These are phyloP conservation scores for Zizania palustris DNA, from an alignment of 202 grass and related monocot species.

Conservation along the genomic window DNA sequence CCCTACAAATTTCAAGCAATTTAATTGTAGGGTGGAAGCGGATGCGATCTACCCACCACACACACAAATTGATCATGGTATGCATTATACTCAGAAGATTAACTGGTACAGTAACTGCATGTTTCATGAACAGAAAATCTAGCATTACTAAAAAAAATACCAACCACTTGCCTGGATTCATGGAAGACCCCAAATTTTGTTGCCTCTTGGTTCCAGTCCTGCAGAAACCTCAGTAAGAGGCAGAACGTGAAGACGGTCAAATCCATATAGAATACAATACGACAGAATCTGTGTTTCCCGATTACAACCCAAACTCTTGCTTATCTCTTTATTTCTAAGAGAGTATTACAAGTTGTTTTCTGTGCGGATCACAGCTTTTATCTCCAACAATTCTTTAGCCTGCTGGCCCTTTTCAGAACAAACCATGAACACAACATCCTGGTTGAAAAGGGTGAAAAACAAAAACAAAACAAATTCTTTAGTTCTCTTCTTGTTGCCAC, in stretches of 20 bases:
- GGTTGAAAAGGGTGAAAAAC: not conserved
- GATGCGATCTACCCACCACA: slow-evolving; percentile 12
- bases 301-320: no score
- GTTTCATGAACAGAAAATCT: slow-evolving; percentile 1
- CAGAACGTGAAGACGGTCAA: no score
- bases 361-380: no score
- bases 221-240: slow-evolving; percentile 26
- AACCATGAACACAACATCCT: slow-evolving; percentile 7
- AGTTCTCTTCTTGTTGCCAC: slow-evolving; percentile 6
- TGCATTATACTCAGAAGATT: slow-evolving; percentile 1
- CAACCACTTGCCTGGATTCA: not conserved
- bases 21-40: slow-evolving; percentile 20
- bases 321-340: no score
- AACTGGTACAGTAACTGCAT: slow-evolving; percentile 5
- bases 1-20: slow-evolving; percentile 20
- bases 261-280: no score
- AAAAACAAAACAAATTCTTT: not conserved
- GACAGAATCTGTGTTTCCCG: no score
- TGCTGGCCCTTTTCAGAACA: slow-evolving; percentile 3
- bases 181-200: not conserved
- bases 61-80: slow-evolving; percentile 1
- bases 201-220: not conserved
- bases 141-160: slow-evolving; percentile 16
- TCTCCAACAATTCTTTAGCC: no score
- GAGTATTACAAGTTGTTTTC: no score